Percentiles rank a stretch among this genome's conserved stretches.
phyloP scores from a whole-genome alignment of 441 rosid species.

The Croton setiger region DNA sequence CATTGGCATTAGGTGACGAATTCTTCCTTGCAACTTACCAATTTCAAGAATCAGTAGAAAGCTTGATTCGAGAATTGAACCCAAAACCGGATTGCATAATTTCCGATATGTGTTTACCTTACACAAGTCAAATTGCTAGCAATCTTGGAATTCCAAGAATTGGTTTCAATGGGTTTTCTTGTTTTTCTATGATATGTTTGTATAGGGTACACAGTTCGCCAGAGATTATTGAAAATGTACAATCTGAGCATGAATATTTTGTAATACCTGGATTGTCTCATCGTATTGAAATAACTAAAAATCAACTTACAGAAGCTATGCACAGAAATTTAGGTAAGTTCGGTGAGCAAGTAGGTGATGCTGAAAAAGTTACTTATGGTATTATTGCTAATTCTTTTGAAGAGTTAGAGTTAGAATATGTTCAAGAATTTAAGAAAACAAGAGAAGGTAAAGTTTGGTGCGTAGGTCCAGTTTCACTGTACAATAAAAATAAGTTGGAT shows the following conservation, averaged over 20 bases:
- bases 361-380: constrained; percentile 19
- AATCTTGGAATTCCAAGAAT: not conserved
- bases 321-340: too few species aligned
- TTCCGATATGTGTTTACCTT: constrained; percentile 22
- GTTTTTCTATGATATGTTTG: too few species aligned
- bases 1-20: not conserved
- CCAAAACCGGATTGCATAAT: constrained; percentile 17
- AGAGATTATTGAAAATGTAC: too few species aligned
- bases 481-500: constrained; percentile 27
- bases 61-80: constrained; percentile 9
- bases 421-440: constrained; percentile 23
- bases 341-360: too few species aligned
- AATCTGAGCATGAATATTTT: too few species aligned
- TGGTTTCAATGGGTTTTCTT: too few species aligned
- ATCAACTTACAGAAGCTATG: too few species aligned
- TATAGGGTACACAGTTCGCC: too few species aligned
- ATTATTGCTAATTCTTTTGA: constrained; percentile 30
- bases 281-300: too few species aligned
- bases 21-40: constrained; percentile 17
- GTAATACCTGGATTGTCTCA: too few species aligned
- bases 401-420: constrained; percentile 32
- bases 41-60: constrained; percentile 24
- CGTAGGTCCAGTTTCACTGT: constrained; percentile 41
- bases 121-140: constrained; percentile 20
- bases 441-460: constrained; percentile 36